Conservation (phyloP, 2,329 filamentous ascomycete species). For the Penicillium sp. region DNA sequence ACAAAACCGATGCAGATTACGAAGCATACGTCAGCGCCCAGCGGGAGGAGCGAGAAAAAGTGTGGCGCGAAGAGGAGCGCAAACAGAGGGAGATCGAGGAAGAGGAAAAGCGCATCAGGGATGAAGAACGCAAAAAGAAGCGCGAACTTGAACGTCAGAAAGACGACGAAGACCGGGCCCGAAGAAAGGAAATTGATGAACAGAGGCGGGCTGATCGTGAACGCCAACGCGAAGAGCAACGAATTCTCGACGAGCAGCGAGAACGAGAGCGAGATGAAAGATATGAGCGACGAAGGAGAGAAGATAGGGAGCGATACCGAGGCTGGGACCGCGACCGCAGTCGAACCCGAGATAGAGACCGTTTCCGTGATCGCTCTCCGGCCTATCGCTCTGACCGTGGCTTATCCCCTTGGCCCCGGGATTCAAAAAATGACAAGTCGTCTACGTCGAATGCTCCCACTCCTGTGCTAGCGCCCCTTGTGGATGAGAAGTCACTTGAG, state of each 20-base stretch:
- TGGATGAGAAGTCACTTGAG: conserved; percentile 57
- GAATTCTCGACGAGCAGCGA: conserved; percentile 54
- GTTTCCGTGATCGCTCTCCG: conserved; percentile 34
- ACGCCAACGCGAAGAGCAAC: conserved; percentile 53
- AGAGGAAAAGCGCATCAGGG: conserved; percentile 41
- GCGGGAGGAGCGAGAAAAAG: conserved; percentile 52
- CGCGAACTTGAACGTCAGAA: conserved; percentile 46
- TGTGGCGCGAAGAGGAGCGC: conserved; percentile 51
- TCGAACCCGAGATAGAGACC: conserved; percentile 36
- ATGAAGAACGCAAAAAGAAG: conserved; percentile 45
- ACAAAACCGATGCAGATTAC: conserved; percentile 62
- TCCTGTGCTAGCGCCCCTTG: conserved; percentile 32
- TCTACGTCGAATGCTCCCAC: conserved; percentile 36
- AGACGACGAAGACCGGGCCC: conserved; percentile 48
- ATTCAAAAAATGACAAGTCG: conserved; percentile 34
- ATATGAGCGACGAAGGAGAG: conserved; percentile 44
- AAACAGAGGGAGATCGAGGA: conserved; percentile 54
- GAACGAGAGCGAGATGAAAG: conserved; percentile 52
- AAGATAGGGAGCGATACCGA: conserved; percentile 49
- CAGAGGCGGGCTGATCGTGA: conserved; percentile 51
- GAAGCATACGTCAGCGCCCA: conserved; percentile 54
- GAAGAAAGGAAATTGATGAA: conserved; percentile 52
- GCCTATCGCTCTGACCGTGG: conserved; percentile 36
- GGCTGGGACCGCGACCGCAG: conserved; percentile 42
- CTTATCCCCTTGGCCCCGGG: conserved; percentile 31